These are phyloP conservation scores for Skeletonema costatum DNA, from an alignment of 108 stramenopile genomes.

Conservation along the genomic window DNA sequence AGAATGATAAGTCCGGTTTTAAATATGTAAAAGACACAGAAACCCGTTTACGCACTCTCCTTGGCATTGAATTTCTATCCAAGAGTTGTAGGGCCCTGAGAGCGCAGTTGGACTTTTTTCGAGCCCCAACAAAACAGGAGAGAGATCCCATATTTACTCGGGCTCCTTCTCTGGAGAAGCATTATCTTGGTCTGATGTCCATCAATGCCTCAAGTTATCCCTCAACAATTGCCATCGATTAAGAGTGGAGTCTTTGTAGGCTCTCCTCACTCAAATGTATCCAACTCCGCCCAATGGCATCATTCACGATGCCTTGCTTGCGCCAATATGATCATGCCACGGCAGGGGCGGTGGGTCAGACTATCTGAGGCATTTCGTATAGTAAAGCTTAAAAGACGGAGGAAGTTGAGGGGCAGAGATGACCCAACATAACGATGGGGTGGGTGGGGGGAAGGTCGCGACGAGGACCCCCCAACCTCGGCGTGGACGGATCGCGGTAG, in stretches of 20 bases:
- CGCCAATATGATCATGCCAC: slow-evolving; percentile 96
- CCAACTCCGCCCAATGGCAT: slow-evolving; percentile 99
- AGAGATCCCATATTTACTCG: too few relatives aligned
- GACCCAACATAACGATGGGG: slow-evolving; percentile 99
- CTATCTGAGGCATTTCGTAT: slow-evolving; percentile 99
- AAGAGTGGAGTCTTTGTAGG: slow-evolving; percentile 99
- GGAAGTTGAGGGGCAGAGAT: slow-evolving; percentile 99
- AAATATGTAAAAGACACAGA: too few relatives aligned
- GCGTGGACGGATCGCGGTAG: slow-evolving; percentile 97
- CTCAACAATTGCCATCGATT: slow-evolving; percentile 99
- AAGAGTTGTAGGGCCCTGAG: too few relatives aligned
- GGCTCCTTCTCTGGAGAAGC: too few relatives aligned
- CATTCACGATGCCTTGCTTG: slow-evolving; percentile 99
- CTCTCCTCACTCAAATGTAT: slow-evolving; percentile 99
- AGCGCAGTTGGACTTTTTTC: too few relatives aligned
- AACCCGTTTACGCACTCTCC: too few relatives aligned
- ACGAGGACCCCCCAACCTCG: slow-evolving; percentile 91
- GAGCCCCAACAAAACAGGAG: too few relatives aligned
- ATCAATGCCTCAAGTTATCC: slow-evolving; percentile 99
- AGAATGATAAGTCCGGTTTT: too few relatives aligned
- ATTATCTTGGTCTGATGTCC: too few relatives aligned
- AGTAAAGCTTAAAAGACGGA: slow-evolving; percentile 99
- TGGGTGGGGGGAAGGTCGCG: slow-evolving; percentile 98
- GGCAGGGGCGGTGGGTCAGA: too few relatives aligned
- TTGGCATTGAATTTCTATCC: too few relatives aligned